These are phyloP conservation scores for Sporothrix pseudoabietina DNA, from an alignment of 2,329 filamentous ascomycete genomes.

Conservation along the genomic window DNA sequence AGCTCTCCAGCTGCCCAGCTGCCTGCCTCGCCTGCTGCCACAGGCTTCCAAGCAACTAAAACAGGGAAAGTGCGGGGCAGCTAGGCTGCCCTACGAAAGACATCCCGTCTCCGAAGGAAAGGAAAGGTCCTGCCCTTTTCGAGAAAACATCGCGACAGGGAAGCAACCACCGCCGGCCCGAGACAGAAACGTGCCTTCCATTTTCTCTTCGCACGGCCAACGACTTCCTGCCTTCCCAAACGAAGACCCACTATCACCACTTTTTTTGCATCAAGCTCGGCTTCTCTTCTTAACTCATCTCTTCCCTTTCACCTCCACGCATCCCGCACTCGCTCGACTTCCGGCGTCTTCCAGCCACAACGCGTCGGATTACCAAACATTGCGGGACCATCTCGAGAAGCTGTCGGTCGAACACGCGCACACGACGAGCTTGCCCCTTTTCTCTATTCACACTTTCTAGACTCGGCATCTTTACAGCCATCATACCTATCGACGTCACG, in stretches of 20 bases:
- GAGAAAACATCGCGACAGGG: slow-evolving; percentile 17
- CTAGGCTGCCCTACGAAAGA: slow-evolving; percentile 10
- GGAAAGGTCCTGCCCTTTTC: background rate
- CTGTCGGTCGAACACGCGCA: background rate
- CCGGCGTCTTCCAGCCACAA: background rate
- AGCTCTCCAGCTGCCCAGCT: slow-evolving; percentile 5
- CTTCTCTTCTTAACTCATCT: background rate
- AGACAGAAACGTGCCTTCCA: background rate
- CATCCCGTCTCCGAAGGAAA: background rate
- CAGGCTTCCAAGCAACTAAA: background rate
- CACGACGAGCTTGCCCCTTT: background rate
- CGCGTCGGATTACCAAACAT: background rate
- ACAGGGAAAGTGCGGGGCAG: slow-evolving; percentile 18
- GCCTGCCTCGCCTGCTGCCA: background rate
- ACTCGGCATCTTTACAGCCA: background rate
- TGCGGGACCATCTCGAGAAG: background rate
- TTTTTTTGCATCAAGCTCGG: background rate
- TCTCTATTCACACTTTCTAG: too few species aligned
- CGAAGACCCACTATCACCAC: slow-evolving; percentile 9
- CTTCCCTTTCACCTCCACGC: too few species aligned
- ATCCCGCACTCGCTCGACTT: background rate
- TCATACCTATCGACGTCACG: background rate
- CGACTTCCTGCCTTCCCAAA: background rate
- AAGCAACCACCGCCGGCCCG: slow-evolving; percentile 13
- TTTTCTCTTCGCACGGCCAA: background rate